phyloP scores from a whole-genome alignment of 2,329 filamentous ascomycete genomes.

The Pseudogymnoascus sp. region DNA sequence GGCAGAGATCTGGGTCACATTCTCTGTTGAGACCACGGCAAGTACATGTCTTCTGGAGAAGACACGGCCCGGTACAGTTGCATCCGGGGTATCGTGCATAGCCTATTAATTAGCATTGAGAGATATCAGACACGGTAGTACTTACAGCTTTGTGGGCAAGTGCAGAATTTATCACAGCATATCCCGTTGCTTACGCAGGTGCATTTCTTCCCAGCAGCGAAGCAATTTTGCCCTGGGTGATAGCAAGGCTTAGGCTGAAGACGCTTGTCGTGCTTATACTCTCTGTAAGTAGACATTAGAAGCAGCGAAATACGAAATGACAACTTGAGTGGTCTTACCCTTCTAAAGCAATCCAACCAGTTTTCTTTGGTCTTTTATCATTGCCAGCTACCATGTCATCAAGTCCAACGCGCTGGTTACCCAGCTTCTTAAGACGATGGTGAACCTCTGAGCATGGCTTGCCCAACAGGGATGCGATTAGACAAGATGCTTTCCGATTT shows the following conservation, averaged over 20 bases:
- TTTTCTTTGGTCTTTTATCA: not conserved
- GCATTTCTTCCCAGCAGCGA: not conserved
- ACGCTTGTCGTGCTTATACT: not conserved
- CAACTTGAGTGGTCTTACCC: not conserved
- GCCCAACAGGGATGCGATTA: not conserved
- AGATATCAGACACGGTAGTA: not conserved
- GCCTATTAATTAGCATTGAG: not conserved
- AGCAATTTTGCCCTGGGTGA: not conserved
- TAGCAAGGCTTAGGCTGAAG: not conserved
- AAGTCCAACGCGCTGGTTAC: not conserved
- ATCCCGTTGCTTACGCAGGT: not conserved
- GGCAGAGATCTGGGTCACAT: constrained; percentile 69
- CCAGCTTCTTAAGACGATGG: not conserved
- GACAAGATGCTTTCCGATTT: not conserved
- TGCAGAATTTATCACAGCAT: not conserved
- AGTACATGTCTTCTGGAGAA: constrained; percentile 51
- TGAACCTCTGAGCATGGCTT: not conserved
- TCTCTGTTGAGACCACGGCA: constrained; percentile 67
- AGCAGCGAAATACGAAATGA: not conserved
- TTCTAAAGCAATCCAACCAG: not conserved
- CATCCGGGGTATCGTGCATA: not conserved
- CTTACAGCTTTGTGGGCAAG: not conserved
- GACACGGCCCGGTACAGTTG: constrained; percentile 32
- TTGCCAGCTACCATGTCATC: not conserved
- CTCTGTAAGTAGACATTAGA: not conserved